These are phyloP conservation scores for Penicillium sp. DNA, from an alignment of 2,329 filamentous ascomycete genomes.

Conservation along the genomic window DNA sequence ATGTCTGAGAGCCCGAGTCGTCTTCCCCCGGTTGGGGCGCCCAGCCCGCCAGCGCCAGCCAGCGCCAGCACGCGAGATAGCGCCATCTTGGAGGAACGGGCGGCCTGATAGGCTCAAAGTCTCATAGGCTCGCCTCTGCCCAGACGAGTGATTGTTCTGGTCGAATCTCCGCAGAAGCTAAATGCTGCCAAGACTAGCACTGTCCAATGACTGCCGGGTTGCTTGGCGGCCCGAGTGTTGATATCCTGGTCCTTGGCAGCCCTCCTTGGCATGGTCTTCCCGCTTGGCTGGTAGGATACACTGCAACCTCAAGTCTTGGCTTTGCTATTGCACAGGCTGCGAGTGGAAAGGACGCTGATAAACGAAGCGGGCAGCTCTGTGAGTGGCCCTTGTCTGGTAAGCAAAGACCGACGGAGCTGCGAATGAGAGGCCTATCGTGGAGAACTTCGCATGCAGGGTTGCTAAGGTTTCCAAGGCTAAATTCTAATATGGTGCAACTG, in stretches of 20 bases:
- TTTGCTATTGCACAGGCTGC: not conserved
- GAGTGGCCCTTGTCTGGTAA: constrained; percentile 1
- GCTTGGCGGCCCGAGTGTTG: not conserved
- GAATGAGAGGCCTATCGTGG: not conserved
- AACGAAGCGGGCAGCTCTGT: constrained; percentile 14
- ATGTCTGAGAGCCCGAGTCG: not conserved
- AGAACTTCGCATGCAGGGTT: not conserved
- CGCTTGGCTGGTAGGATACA: constrained; percentile 27
- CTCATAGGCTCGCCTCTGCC: not conserved
- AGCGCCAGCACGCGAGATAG: constrained; percentile 11
- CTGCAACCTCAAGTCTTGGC: constrained; percentile 31
- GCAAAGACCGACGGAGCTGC: not conserved
- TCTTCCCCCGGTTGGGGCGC: constrained; percentile 1
- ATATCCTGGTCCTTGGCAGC: constrained; percentile 9
- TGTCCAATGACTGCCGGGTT: not conserved
- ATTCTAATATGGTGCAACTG: not conserved
- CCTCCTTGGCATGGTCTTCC: constrained; percentile 1
- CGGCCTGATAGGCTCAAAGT: not conserved
- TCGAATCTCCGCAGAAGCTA: constrained; percentile 4
- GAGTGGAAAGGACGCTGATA: not conserved
- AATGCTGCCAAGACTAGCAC: not conserved
- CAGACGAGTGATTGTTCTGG: not conserved
- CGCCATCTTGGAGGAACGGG: not conserved
- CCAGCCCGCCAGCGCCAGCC: constrained; percentile 1
- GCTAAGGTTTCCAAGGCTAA: not conserved